Base-by-base conservation (phyloP, 208 protist genomes). In the Wallacemonas sp. region DNA sequence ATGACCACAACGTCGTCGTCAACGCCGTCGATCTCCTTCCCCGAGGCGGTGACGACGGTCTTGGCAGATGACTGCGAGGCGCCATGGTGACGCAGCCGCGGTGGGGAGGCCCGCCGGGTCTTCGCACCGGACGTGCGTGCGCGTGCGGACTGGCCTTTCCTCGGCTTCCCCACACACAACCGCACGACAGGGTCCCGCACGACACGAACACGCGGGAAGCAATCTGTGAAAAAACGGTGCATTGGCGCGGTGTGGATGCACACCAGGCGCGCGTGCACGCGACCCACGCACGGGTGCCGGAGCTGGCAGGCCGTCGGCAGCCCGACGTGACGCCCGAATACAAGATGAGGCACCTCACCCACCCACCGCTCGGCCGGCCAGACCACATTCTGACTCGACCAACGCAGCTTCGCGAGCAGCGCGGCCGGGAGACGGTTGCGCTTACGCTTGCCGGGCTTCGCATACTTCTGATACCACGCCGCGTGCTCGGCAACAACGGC, bases 201-300 rank as follows among this genome's bases (percentile, higher is more conserved):
- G n/a, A 57, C 30, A 3, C 32, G 32, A 8, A 57, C 30, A 32
- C 41, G 63, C 33, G 29, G 50, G 22, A 57, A 57, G 50, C 32
- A 41, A 8, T 64, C 58, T 52, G 52, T 70, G 13, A 83, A 83
- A 46, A 63, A 78, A 46, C 27, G 36, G 66, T 78, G 80, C 46
- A 75, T 71, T 13, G n/a, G 45, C 26, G 48, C 34, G 10, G 34
- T 41, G 10, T 39, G 44, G 27, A 92, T 63, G 63, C 78, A 89
- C n/a, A 86, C 76, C 3, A 94, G 61, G 13, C 81, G 72, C 10
- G 77, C 81, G 22, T 94, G 89, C 27, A 91, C 50, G 10, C 85
- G 78, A 42, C 83, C 87, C 2, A 89, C 71, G 57, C 76, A 94
- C 27, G 60, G 33, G 68, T 92, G 84, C 0, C 53, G 61, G 42